Base-by-base conservation (phyloP, 176 grass and related monocot genomes). In the Oryza glumipatula region DNA sequence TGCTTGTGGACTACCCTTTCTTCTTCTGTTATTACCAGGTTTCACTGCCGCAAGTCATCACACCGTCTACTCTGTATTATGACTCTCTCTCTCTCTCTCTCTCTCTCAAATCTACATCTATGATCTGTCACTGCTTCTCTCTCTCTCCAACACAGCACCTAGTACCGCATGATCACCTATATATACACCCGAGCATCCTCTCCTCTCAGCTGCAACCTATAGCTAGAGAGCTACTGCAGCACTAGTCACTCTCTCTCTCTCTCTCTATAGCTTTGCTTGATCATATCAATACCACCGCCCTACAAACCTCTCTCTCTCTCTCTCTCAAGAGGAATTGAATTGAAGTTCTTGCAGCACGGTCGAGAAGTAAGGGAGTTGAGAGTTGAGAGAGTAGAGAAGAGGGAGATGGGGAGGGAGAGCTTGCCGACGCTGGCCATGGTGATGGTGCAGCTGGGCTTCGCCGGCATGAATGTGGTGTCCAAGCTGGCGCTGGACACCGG, bases 401-500 rank as follows among this genome's bases (percentile, higher is more conserved):
- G 6, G 2, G 38, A 13, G 4, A 91, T 89, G 87, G 91, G 15
- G 91, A 92, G 76, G 36, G 91, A 92, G 2, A 85, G 52, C 47
- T 26, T 69, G 4, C 89, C 93, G 19, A 74, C 82, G 14, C 19
- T 98, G 3, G 89, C 96, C 70, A 98, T 98, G 96, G 87, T 95
- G 73, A 58, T 89, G 9, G 85, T 98, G 28, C 96, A 98, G 82
- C 85, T 95, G 1, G 96, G 93, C 4, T 98, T 94, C 46, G 93
- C 96, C 12, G 96, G 93, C 9, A 81, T 98, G 64, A 98, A 98
- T 64, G 82, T 98, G 13, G 30, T 98, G 32, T 98, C 96, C 11
- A 98, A 98, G 82, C 77, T 98, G n/a, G 96, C 96, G 43, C 75
- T 98, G 76, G 93, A 95, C 84, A 86, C 83, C 7, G 93, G 96